These are phyloP conservation scores for Diplodia mutila DNA, from an alignment of 2,329 filamentous ascomycete genomes.

Conservation along the genomic window DNA sequence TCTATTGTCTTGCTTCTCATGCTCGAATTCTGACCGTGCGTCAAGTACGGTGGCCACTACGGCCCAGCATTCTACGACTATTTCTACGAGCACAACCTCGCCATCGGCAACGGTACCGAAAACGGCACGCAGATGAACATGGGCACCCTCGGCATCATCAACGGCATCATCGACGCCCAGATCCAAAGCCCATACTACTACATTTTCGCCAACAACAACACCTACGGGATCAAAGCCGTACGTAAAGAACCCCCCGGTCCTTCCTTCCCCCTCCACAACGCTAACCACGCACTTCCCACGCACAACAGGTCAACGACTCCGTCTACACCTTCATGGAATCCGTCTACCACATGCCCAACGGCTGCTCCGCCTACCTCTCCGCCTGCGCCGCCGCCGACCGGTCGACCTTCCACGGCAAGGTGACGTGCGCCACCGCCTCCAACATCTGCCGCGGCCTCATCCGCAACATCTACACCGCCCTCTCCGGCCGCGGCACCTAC, in stretches of 20 bases:
- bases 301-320: conserved; percentile 47
- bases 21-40: background rate
- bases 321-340: conserved; percentile 51
- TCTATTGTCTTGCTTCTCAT: background rate
- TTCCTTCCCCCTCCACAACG: background rate
- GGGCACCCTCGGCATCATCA: conserved; percentile 59
- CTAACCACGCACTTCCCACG: no score
- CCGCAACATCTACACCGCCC: conserved; percentile 29
- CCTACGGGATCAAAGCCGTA: conserved; percentile 53
- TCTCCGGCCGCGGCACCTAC: conserved; percentile 55
- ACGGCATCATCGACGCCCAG: conserved; percentile 57
- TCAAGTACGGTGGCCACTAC: conserved; percentile 51
- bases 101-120: conserved; percentile 53
- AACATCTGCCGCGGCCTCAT: conserved; percentile 46
- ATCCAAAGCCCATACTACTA: conserved; percentile 53
- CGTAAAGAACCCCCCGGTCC: background rate
- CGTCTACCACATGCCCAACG: conserved; percentile 51
- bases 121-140: conserved; percentile 57
- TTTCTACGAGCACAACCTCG: conserved; percentile 60
- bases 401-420: background rate
- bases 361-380: conserved; percentile 56
- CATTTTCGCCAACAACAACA: conserved; percentile 59
- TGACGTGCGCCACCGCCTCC: conserved; percentile 32
- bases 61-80: conserved; percentile 60
- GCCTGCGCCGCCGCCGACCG: conserved; percentile 52